Evolutionary conservation across 2,329 filamentous ascomycete genomes (phyloP).

Genomic region (Pseudogymnoascus sp.): DNA sequence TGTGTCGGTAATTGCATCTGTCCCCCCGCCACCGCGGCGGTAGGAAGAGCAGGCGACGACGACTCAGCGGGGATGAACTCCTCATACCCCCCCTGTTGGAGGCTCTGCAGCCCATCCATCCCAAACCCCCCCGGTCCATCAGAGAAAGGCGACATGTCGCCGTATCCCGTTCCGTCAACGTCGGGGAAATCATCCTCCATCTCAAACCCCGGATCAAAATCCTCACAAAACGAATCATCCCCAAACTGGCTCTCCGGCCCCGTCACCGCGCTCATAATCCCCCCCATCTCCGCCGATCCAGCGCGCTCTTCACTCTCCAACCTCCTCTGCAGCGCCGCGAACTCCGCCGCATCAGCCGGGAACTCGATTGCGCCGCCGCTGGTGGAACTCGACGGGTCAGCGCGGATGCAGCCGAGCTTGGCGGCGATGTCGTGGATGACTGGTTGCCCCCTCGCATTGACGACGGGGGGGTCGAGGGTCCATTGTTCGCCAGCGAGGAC

Average conservation of each 20-base stretch:
- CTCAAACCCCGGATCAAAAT: not conserved
- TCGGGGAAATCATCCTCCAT: not conserved
- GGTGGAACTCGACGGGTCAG: constrained; percentile 36
- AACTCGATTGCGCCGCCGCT: constrained; percentile 37
- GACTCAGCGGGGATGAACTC: not conserved
- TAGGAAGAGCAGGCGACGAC: not conserved
- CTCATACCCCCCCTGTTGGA: not conserved
- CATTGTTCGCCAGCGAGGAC: constrained; percentile 50
- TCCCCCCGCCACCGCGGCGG: not conserved
- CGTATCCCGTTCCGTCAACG: not conserved
- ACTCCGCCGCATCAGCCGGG: constrained; percentile 53
- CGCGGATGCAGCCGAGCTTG: constrained; percentile 57
- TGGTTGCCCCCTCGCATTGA: constrained; percentile 56
- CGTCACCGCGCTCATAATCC: not conserved
- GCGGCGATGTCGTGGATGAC: constrained; percentile 60
- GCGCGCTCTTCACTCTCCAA: constrained; percentile 33
- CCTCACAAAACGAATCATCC: not conserved
- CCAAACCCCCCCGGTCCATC: not conserved
- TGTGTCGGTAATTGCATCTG: not conserved
- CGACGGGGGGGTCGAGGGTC: constrained; percentile 56
- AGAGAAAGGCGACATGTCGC: not conserved
- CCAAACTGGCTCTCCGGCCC: not conserved
- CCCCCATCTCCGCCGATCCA: not conserved
- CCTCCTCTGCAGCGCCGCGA: constrained; percentile 49
- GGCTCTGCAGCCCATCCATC: not conserved